Evolutionary conservation across 1,284 basidiomycete species (phyloP).

Genomic region (Rhodotorula sp.): DNA sequence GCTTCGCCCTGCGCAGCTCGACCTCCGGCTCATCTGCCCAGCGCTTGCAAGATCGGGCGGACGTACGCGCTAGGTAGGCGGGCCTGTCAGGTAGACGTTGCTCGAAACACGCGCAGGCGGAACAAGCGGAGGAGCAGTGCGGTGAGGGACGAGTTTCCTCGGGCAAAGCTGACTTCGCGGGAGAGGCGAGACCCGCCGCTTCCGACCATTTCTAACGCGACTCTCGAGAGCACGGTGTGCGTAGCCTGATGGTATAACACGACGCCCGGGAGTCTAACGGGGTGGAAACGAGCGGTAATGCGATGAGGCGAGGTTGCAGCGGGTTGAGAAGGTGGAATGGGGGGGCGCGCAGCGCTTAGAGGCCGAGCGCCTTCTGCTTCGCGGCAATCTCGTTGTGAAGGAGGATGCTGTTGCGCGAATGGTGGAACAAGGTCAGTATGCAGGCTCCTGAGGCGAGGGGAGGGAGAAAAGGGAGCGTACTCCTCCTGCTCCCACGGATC

Average conservation of each 20-base stretch:
- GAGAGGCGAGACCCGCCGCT: neutral
- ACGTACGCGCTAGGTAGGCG: too few species aligned
- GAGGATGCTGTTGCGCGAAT: slow-evolving; percentile 13
- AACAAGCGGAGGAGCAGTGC: too few species aligned
- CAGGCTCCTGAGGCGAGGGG: neutral
- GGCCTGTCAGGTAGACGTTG: too few species aligned
- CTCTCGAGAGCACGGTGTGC: neutral
- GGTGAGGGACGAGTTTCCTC: too few species aligned
- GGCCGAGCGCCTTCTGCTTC: slow-evolving; percentile 28
- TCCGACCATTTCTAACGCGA: neutral
- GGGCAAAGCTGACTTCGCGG: too few species aligned
- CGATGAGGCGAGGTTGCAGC: neutral
- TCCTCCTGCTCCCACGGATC: slow-evolving; percentile 31
- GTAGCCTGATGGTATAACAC: slow-evolving; percentile 2
- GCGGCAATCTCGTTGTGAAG: slow-evolving; percentile 25
- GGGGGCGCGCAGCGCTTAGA: slow-evolving; percentile 1
- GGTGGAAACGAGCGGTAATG: neutral
- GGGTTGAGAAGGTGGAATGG: neutral
- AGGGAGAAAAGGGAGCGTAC: neutral
- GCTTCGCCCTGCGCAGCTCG: too few species aligned
- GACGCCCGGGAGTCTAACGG: neutral
- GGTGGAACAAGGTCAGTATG: neutral
- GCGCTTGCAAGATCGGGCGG: too few species aligned
- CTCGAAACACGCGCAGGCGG: too few species aligned
- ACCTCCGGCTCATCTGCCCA: too few species aligned